Evolutionary conservation across 148 eudicot genomes (phyloP).

Genomic region (Nepenthes gracilis): DNA sequence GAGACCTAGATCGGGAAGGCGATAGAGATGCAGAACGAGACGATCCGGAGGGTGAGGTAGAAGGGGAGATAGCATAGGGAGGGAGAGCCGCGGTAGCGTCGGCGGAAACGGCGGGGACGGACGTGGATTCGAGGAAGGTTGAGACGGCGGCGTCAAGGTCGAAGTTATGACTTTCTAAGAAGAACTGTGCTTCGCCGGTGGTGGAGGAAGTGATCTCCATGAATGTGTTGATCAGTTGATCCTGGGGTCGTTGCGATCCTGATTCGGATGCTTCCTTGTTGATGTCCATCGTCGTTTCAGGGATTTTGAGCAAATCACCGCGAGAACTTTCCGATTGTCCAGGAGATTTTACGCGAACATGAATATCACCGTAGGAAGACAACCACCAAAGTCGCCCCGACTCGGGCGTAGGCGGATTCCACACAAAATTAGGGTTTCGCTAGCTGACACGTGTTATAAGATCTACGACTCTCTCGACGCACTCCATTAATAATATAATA

Average conservation of each 20-base stretch:
- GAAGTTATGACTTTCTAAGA: constrained; percentile 63
- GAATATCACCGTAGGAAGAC: no score
- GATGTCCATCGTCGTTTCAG: constrained; percentile 5
- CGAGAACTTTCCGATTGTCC: no score
- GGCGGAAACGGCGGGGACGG: constrained; percentile 5
- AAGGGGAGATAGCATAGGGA: constrained; percentile 5
- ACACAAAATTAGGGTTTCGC: no score
- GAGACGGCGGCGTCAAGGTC: constrained; percentile 73
- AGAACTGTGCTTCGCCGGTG: constrained; percentile 49
- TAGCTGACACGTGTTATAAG: no score
- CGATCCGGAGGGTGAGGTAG: constrained; percentile 2
- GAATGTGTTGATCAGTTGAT: constrained; percentile 40
- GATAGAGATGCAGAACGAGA: constrained; percentile 13
- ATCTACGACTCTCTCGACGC: no score
- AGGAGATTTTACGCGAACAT: no score
- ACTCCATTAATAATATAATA: no score
- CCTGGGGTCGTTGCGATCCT: constrained; percentile 10
- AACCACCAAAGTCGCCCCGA: no score
- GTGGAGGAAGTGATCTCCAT: constrained; percentile 52
- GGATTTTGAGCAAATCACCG: no score
- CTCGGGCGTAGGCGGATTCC: no score
- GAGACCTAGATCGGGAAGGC: constrained; percentile 42
- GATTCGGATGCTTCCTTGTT: constrained; percentile 14
- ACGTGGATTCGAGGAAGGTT: constrained; percentile 57
- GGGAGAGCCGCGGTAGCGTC: constrained; percentile 1